A percentile compares a stretch with the other conserved stretches of the same genome.
These are phyloP conservation scores for Fagopyrum esculentum DNA, from an alignment of 148 eudicot genomes.

Conservation along the genomic window DNA sequence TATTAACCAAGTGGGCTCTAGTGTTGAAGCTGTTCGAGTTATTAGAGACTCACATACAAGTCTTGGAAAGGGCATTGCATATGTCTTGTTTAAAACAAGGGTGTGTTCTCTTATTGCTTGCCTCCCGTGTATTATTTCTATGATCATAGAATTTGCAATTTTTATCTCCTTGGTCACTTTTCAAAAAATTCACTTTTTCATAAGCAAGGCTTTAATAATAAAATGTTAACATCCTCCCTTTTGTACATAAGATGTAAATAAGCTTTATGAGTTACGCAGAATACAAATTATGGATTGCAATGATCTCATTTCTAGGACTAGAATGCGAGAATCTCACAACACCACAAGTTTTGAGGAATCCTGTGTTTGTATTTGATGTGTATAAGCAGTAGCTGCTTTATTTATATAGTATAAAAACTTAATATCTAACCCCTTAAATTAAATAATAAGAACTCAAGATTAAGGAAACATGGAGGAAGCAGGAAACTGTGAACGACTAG, in stretches of 20 bases:
- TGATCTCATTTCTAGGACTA: neutral
- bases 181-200: neutral
- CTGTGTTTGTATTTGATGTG: too few species aligned
- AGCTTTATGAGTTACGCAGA: neutral
- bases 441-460: too few species aligned
- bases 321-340: too few species aligned
- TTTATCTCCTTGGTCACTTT: neutral
- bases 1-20: constrained; percentile 54
- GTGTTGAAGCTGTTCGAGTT: constrained; percentile 78
- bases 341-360: too few species aligned
- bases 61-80: constrained; percentile 87
- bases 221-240: neutral
- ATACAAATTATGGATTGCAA: neutral
- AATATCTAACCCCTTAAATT: too few species aligned
- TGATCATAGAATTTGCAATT: neutral
- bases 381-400: too few species aligned
- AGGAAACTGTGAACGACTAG: too few species aligned
- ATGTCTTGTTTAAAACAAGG: constrained; percentile 84
- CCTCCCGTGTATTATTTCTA: neutral
- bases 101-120: constrained; percentile 28
- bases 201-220: neutral
- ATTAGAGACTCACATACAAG: constrained; percentile 72
- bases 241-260: neutral
- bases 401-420: too few species aligned
- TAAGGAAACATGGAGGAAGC: too few species aligned